Evolutionary conservation across 2,329 filamentous ascomycete species (phyloP).

Genomic region (Pseudopyricularia cyperi): DNA sequence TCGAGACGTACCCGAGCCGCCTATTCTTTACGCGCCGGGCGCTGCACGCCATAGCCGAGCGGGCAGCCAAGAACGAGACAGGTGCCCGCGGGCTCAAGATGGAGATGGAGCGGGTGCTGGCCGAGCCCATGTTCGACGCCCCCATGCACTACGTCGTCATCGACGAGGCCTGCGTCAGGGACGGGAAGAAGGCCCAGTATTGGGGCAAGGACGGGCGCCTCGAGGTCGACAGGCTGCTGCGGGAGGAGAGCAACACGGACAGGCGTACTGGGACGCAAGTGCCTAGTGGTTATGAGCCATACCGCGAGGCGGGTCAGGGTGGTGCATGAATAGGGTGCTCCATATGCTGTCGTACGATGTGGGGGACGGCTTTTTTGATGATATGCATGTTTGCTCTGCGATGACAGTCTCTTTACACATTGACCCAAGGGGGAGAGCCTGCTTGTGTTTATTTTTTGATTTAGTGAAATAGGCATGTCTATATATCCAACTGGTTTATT

Average conservation of each 20-base stretch:
- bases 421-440: too few species aligned
- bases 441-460: too few species aligned
- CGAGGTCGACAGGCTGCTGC: conserved; percentile 54
- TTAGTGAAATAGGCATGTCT: too few species aligned
- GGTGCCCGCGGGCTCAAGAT: conserved; percentile 70
- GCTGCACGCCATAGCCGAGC: conserved; percentile 65
- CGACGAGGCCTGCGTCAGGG: conserved; percentile 54
- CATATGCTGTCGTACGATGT: neutral
- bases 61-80: conserved; percentile 48
- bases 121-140: conserved; percentile 71
- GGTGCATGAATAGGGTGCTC: conserved; percentile 22
- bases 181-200: conserved; percentile 44
- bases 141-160: conserved; percentile 65
- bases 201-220: conserved; percentile 60
- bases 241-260: conserved; percentile 41
- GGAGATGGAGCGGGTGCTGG: conserved; percentile 66
- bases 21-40: conserved; percentile 74
- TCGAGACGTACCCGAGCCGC: conserved; percentile 65
- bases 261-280: conserved; percentile 8
- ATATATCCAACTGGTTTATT: too few species aligned
- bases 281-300: conserved; percentile 23
- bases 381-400: neutral
- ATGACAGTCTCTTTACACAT: too few species aligned
- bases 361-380: neutral
- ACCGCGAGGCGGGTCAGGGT: conserved; percentile 32